Evolutionary conservation across 2,329 filamentous ascomycete species (phyloP), one percentile per base, ranked within the genome.

Genomic region (Apiospora pterosperma): DNA sequence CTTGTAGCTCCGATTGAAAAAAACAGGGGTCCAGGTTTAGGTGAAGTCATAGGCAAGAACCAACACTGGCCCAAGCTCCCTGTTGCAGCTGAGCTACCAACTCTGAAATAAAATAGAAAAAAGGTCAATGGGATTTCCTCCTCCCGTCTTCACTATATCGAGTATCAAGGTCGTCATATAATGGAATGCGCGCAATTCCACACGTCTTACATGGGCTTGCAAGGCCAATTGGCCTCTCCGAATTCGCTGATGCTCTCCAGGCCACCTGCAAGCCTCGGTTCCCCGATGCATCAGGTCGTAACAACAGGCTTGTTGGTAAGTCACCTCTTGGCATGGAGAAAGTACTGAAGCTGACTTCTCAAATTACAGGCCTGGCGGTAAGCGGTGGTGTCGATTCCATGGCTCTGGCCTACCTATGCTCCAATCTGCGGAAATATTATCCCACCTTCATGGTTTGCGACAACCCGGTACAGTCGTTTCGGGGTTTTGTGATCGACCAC

Each of bases 361-460:
- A 12, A 31, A 36, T 11, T 14, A 1, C 67, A 92, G 90, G 85
- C 63, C 80, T 98, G 65, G 96, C 94, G 19, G 82, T 98, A 67
- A 97, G 94, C 73, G 96, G 96, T 28, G 96, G 96, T 8, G 92
- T 96, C 42, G 96, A 99, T 77, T 98, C 95, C n/a, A 99, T 98
- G 94, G 95, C 95, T 34, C 82, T 99, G 66, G 93, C 93, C 63
- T 88, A 83, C 66, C 84, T 98, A 39, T 92, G 91, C 74, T 84
- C 82, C 60, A 77, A 80, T 58, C 71, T 85, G 39, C 76, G 77
- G 41, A 74, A 66, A 3, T 66, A 67, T 3, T 72, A 79, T 58
- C 72, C 72, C 2, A 65, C 69, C 31, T 71, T 81, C 67, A 77
- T 69, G 52, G 72, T 87, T 31, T 78, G 78, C 38, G 84, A 84